Evolutionary conservation across 805 yeast genomes (phyloP).

Genomic region (Metahyphopichia silvanorum): DNA sequence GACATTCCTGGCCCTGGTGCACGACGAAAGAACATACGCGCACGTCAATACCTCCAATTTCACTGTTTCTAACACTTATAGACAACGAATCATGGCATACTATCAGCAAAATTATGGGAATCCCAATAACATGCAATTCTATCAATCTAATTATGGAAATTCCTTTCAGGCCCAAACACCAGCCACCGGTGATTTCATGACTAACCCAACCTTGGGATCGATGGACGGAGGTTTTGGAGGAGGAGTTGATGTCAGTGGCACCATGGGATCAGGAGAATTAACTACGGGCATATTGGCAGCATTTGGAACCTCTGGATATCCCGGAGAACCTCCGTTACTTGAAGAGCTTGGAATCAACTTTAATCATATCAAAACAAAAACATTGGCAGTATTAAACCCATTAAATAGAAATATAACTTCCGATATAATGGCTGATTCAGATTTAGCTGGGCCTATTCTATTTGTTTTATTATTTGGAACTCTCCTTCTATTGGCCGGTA

Average conservation of each 20-base stretch:
- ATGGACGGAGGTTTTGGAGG: slow-evolving; percentile 38
- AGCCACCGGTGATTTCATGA: slow-evolving; percentile 12
- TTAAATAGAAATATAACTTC: slow-evolving; percentile 56
- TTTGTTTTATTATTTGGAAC: slow-evolving; percentile 87
- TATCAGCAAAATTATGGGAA: slow-evolving; percentile 28
- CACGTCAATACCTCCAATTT: too few relatives aligned
- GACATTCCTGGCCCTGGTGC: too few relatives aligned
- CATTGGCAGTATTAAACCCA: slow-evolving; percentile 83
- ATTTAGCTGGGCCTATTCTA: slow-evolving; percentile 90
- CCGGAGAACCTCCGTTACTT: slow-evolving; percentile 89
- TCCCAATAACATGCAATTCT: slow-evolving; percentile 40
- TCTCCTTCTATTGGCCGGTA: slow-evolving; percentile 79
- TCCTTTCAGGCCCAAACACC: slow-evolving; percentile 18
- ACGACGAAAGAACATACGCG: too few relatives aligned
- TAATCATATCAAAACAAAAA: slow-evolving; percentile 78
- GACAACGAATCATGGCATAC: slow-evolving; percentile 44
- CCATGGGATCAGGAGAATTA: slow-evolving; percentile 46
- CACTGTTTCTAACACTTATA: too few relatives aligned
- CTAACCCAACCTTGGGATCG: slow-evolving; percentile 26
- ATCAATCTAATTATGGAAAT: slow-evolving; percentile 38
- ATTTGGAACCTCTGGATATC: slow-evolving; percentile 86
- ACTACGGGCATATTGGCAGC: slow-evolving; percentile 85
- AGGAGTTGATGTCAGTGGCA: slow-evolving; percentile 37
- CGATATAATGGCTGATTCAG: slow-evolving; percentile 81
- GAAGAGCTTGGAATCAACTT: slow-evolving; percentile 95